Percentiles rank a stretch among this genome's conserved stretches.
These are phyloP conservation scores for Starmerella potacharoeniae DNA, from an alignment of 805 yeast species.

Conservation along the genomic window DNA sequence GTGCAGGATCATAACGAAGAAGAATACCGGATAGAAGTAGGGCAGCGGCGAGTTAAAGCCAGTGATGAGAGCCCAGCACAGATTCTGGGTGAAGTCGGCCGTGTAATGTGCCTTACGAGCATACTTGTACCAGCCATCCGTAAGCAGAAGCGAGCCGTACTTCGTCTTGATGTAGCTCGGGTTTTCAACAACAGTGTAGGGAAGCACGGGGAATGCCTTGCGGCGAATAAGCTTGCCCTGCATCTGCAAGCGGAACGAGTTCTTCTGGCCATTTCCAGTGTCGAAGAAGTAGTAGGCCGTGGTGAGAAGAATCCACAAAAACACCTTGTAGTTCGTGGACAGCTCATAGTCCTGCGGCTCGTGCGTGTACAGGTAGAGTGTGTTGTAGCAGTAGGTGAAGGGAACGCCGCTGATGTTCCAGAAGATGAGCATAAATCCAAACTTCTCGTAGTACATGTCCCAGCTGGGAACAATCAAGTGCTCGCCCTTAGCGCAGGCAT, in stretches of 20 bases:
- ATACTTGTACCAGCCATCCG: conserved; percentile 89
- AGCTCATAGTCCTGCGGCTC: conserved; percentile 73
- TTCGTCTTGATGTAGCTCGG: conserved; percentile 78
- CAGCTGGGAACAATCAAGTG: conserved; percentile 95
- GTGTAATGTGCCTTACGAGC: conserved; percentile 95
- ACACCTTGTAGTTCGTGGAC: conserved; percentile 49
- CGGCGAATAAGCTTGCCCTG: conserved; percentile 69
- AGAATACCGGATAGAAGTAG: conserved; percentile 91
- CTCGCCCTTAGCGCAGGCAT: conserved; percentile 96
- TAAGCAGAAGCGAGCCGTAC: conserved; percentile 71
- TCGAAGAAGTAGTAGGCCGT: conserved; percentile 86
- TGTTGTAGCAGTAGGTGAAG: conserved; percentile 91
- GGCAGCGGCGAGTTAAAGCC: conserved; percentile 84
- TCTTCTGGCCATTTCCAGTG: conserved; percentile 90
- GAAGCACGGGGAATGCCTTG: conserved; percentile 88
- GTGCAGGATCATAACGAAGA: conserved; percentile 75
- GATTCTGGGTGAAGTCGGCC: conserved; percentile 79
- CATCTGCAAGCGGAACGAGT: conserved; percentile 62
- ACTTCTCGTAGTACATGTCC: conserved; percentile 99
- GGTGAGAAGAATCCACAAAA: conserved; percentile 46
- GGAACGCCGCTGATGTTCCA: conserved; percentile 99
- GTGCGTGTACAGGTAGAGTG: conserved; percentile 71
- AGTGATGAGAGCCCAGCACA: conserved; percentile 85
- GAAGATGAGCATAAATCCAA: conserved; percentile 96
- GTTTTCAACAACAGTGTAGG: conserved; percentile 66